Evolutionary conservation across 345 rosid genomes (phyloP).

Genomic region (Mangifera indica): DNA sequence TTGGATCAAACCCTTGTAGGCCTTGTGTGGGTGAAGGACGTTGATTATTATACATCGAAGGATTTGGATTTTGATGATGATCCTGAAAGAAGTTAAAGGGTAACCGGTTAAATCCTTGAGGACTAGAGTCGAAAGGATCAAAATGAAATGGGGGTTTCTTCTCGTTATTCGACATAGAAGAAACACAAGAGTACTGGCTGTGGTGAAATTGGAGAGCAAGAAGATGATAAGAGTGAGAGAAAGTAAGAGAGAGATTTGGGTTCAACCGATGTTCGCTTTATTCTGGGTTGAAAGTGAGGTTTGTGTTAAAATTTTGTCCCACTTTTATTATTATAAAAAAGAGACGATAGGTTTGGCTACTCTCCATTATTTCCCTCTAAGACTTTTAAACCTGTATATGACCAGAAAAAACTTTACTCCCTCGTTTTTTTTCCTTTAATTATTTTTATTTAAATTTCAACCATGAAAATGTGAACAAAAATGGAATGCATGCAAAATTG

Average conservation of each 20-base stretch:
- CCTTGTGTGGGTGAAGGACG: constrained; percentile 1
- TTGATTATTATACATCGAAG: constrained; percentile 17
- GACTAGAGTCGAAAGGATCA: constrained; percentile 34
- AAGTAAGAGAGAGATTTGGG: not conserved
- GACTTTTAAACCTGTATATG: not conserved
- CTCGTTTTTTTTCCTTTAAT: not conserved
- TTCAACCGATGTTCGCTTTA: not conserved
- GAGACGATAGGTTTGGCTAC: constrained; percentile 20
- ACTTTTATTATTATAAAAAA: not conserved
- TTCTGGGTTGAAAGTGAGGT: constrained; percentile 13
- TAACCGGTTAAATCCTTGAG: constrained; percentile 18
- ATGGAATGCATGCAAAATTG: not conserved
- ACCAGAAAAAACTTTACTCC: not conserved
- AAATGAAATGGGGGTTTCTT: constrained; percentile 21
- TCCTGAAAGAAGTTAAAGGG: constrained; percentile 26
- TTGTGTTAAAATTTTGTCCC: constrained; percentile 5
- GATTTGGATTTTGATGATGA: constrained; percentile 20
- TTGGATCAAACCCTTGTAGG: constrained; percentile 19
- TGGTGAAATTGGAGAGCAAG: not conserved
- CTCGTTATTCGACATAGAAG: constrained; percentile 35
- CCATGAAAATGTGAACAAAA: not conserved
- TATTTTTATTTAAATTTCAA: not conserved
- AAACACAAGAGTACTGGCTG: not conserved
- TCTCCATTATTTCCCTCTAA: constrained; percentile 2
- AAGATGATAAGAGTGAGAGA: constrained; percentile 2